Base-by-base conservation (phyloP, 2,329 filamentous ascomycete genomes). In the Xylaria hypoxylon region DNA sequence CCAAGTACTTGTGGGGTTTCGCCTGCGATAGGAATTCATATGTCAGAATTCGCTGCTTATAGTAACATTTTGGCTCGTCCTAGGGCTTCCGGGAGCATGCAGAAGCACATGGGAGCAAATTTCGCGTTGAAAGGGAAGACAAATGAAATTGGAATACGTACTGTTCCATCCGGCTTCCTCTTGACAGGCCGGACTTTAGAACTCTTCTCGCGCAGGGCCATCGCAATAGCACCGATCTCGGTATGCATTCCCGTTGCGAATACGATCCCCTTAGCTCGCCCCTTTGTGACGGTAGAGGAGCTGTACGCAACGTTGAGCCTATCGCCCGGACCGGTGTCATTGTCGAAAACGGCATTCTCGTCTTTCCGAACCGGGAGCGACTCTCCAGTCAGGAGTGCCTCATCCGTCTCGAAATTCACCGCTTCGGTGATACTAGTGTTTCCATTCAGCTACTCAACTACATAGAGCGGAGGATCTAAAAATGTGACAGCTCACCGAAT, bases 141-240 rank as follows among this genome's bases (percentile, higher is more conserved):
- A 47, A 47, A 47, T 4, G 7, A 15, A 24, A 11, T 2, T 47
- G 11, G 22, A 24, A 24, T 26, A 15, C 44, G n/a, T 47, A 47
- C 44, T 64, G 83, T 79, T 42, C 87, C 87, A 62, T 86, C 79
- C 2, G 82, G 78, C 47, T 82, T 82, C 53, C 83, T 81, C 79
- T 86, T 85, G 45, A 87, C 84, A 0, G 78, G 81, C 1, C 86
- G 82, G 47, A 79, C 78, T 68, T 80, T 84, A 57, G 81, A 86
- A 64, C 87, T 85, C 69, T 85, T 86, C 57, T 85, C 83, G 44
- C 85, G 84, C 42, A 90, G 85, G 56, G 86, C 85, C 19, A 81
- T 80, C 5, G 89, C 89, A 67, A 92, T 92, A 44, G 86, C 86
- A 42, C 88, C 88, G 55, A 90, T 87, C 75, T 89, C 87, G 31